phyloP scores from a whole-genome alignment of 2,329 filamentous ascomycete genomes.

The Arthroderma sp. region DNA sequence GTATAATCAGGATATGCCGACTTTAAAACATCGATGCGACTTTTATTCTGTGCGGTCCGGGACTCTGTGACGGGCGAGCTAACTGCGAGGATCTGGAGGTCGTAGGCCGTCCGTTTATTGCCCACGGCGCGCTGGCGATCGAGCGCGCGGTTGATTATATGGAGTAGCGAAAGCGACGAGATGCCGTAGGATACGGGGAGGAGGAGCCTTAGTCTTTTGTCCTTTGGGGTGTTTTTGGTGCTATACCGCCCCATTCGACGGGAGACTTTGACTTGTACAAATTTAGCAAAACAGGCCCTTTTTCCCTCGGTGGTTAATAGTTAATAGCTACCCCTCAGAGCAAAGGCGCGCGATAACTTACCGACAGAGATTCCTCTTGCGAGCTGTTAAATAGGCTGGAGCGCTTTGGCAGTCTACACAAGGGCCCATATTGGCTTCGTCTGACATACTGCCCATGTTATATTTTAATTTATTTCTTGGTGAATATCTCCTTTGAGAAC shows the following conservation, averaged over 20 bases:
- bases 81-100: constrained; percentile 39
- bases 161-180: constrained; percentile 64
- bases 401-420: constrained; percentile 15
- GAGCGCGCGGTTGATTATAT: constrained; percentile 60
- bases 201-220: constrained; percentile 45
- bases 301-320: too few relatives aligned
- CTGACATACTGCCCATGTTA: not conserved
- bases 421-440: constrained; percentile 11
- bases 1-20: constrained; percentile 52
- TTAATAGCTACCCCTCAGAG: too few relatives aligned
- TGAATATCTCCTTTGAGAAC: too few relatives aligned
- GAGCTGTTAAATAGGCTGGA: constrained; percentile 4
- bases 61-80: constrained; percentile 24
- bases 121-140: constrained; percentile 51
- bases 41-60: constrained; percentile 13
- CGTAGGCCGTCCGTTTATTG: constrained; percentile 50
- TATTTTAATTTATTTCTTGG: too few relatives aligned
- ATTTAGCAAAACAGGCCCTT: constrained; percentile 64
- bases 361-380: constrained; percentile 10
- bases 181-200: constrained; percentile 72
- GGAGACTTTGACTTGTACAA: constrained; percentile 63
- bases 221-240: constrained; percentile 24
- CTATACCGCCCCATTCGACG: constrained; percentile 62
- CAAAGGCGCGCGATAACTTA: constrained; percentile 2
- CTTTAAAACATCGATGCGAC: constrained; percentile 36